Evolutionary conservation across 768 basidiomycete species (phyloP), one percentile per base, ranked within the genome.

Genomic region (Clitopilus hobsonii): DNA sequence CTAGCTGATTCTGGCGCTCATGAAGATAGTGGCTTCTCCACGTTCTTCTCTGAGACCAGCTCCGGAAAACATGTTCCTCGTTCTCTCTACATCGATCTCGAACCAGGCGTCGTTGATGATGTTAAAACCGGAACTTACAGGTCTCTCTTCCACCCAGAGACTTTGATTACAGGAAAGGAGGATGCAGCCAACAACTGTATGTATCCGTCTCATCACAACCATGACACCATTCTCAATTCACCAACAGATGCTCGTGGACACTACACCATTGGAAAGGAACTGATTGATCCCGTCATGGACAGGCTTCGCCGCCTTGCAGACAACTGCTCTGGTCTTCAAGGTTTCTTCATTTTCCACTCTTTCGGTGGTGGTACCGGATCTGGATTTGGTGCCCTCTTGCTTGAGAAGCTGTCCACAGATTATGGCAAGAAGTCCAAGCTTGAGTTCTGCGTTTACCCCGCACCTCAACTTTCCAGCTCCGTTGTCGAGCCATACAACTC

Each of bases 321-420:
- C 75, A 97, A 97, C 77, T 98, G 96, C 77, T 84, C 86, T 50
- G 97, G 97, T 69, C 86, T 99, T 45, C 97, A 99, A 75, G 97
- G 97, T 65, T 99, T 99, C 86, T 98, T 98, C 69, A 92, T 98
- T 67, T 98, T 98, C 86, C 97, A 98, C 78, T 98, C 97, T 18
- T 98, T 99, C 70, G 97, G 97, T 69, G 97, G 97, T 69, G 97
- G 97, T 73, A 98, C 97, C 69, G 97, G 97, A 66, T 99, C 97
- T 58, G 97, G 97, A 67, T 96, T 99, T 66, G 97, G 97, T 69
- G 96, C 97, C 56, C 89, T 99, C 64, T 82, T 99, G 58, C 85
- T 98, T 57, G 97, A 99, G 76, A 87, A 94, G 56, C 87, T 99
- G 63, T 98, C 96, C 25, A 90, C 91, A 55, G 97, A 99, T 74